Percentiles rank a stretch among this genome's conserved stretches.
Conservation (phyloP, 75 land plant species). For the Gnetum montanum region DNA sequence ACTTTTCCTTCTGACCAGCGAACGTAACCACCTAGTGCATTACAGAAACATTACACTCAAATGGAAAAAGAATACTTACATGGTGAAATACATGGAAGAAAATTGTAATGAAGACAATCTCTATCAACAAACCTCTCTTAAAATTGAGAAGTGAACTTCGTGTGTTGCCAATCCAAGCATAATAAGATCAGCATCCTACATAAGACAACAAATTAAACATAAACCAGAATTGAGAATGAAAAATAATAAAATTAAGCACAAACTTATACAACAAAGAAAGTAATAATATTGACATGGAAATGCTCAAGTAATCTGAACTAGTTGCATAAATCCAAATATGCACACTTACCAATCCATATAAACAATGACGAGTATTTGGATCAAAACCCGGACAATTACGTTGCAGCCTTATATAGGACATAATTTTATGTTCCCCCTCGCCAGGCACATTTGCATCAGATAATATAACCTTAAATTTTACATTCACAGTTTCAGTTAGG, state of each 20-base stretch:
- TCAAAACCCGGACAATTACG: conserved; percentile 81
- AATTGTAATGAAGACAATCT: not conserved
- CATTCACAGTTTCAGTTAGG: conserved; percentile 24
- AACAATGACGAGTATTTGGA: conserved; percentile 90
- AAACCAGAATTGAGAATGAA: too few species aligned
- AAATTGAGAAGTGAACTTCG: conserved; percentile 87
- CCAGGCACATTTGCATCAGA: conserved; percentile 99
- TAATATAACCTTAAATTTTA: conserved; percentile 78
- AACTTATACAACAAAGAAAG: not conserved
- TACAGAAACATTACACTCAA: not conserved
- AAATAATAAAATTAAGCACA: not conserved
- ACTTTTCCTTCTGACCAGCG: conserved; percentile 85
- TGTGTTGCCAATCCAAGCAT: conserved; percentile 97
- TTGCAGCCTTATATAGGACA: conserved; percentile 92
- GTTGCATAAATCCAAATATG: not conserved
- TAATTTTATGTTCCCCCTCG: conserved; percentile 98
- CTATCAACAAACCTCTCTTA: conserved; percentile 67
- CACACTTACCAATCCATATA: conserved; percentile 83
- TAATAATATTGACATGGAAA: not conserved
- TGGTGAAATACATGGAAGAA: not conserved
- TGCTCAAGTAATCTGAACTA: not conserved
- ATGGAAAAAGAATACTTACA: not conserved
- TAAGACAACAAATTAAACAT: too few species aligned
- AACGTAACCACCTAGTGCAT: conserved; percentile 51
- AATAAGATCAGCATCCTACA: conserved; percentile 96